Percentiles rank a stretch among this genome's conserved stretches.
Evolutionary conservation across 495 filamentous ascomycete species (phyloP).

Genomic region (Parathielavia appendiculata): DNA sequence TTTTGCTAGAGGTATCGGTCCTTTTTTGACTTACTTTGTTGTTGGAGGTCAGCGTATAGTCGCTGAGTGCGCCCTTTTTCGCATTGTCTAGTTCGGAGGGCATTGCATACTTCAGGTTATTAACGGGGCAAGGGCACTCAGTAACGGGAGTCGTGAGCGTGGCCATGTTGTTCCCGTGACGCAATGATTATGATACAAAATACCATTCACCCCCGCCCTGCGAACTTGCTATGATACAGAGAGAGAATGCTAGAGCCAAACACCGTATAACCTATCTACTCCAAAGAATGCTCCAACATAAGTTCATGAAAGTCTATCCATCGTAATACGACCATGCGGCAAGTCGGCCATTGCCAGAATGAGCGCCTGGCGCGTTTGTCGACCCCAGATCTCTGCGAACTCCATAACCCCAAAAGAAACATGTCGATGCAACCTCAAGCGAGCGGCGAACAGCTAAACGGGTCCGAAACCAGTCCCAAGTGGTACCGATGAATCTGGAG

Average conservation of each 20-base stretch:
- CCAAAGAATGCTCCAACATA: conserved; percentile 3
- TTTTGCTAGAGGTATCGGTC: too few species aligned
- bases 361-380: neutral
- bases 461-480: conserved; percentile 39
- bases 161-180: too few species aligned
- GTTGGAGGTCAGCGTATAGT: too few species aligned
- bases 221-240: conserved; percentile 2
- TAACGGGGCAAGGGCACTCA: too few species aligned
- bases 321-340: neutral
- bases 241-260: neutral
- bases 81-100: too few species aligned
- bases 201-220: neutral
- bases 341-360: conserved; percentile 10
- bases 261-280: conserved; percentile 2
- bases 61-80: too few species aligned
- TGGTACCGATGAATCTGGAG: conserved; percentile 42
- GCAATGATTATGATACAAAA: neutral
- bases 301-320: neutral
- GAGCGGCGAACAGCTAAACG: conserved; percentile 44
- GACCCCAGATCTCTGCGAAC: neutral
- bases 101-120: too few species aligned
- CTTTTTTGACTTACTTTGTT: too few species aligned
- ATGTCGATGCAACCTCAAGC: conserved; percentile 13
- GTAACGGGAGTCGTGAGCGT: too few species aligned
- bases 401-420: neutral